Evolutionary conservation across 352 stramenopile species (phyloP).

Genomic region (Phytophthora sansomeana): DNA sequence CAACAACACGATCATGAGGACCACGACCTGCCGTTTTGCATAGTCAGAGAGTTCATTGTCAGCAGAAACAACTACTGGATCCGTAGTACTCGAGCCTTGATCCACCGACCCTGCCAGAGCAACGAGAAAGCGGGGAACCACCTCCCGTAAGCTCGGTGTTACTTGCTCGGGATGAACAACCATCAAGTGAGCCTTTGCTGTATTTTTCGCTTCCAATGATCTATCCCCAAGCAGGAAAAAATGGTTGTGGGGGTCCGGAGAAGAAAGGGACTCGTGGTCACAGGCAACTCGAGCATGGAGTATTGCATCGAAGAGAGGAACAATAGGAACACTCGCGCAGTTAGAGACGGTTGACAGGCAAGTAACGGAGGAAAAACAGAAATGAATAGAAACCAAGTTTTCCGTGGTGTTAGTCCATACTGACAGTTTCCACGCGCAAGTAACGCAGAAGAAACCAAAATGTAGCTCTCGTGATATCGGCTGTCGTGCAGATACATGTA

Average conservation of each 20-base stretch:
- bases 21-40: slow-evolving; percentile 34
- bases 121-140: slow-evolving; percentile 27
- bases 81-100: neutral
- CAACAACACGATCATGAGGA: slow-evolving; percentile 45
- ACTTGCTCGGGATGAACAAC: slow-evolving; percentile 13
- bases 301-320: neutral
- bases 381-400: neutral
- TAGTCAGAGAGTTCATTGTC: slow-evolving; percentile 25
- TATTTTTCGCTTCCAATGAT: neutral
- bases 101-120: slow-evolving; percentile 1
- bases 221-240: slow-evolving; percentile 26
- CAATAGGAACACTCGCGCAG: neutral
- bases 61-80: neutral
- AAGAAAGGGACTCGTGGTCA: neutral
- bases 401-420: neutral
- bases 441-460: neutral
- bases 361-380: slow-evolving; percentile 24
- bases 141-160: slow-evolving; percentile 27
- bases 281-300: neutral
- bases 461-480: neutral
- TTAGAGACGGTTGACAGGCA: slow-evolving; percentile 20
- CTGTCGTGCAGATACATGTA: neutral
- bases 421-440: neutral
- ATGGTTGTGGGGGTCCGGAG: slow-evolving; percentile 18
- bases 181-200: slow-evolving; percentile 13